Conservation (phyloP, 306 rosid species). For the Medicago arabica region DNA sequence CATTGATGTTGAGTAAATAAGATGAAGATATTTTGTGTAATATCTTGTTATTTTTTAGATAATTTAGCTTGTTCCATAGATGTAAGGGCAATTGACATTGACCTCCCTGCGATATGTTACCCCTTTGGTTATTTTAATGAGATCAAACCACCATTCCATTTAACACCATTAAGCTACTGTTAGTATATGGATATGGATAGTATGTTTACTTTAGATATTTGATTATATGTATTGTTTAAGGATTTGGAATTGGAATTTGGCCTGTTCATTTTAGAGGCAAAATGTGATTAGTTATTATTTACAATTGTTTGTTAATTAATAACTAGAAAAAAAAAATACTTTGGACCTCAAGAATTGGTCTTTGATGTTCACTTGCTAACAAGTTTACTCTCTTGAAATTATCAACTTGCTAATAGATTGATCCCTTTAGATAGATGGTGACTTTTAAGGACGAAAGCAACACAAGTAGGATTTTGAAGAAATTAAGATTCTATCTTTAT, state of each 20-base stretch:
- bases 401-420: background rate
- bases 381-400: background rate
- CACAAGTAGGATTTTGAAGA: background rate
- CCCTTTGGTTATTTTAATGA: too few relatives aligned
- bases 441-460: constrained; percentile 4
- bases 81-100: too few relatives aligned
- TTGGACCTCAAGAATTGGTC: constrained; percentile 5
- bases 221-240: background rate
- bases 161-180: too few relatives aligned
- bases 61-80: accelerated
- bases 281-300: background rate
- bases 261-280: constrained; percentile 5
- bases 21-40: too few relatives aligned
- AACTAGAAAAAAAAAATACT: background rate
- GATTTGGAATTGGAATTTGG: constrained; percentile 2
- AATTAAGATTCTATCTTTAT: background rate
- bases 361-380: background rate
- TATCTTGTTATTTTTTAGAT: too few relatives aligned
- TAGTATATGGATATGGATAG: background rate
- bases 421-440: background rate
- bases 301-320: background rate
- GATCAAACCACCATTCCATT: too few relatives aligned
- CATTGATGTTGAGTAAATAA: too few relatives aligned
- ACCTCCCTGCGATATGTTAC: too few relatives aligned
- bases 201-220: background rate